phyloP scores from a whole-genome alignment of 23 red algal genomes.

The Agarophyton chilense region DNA sequence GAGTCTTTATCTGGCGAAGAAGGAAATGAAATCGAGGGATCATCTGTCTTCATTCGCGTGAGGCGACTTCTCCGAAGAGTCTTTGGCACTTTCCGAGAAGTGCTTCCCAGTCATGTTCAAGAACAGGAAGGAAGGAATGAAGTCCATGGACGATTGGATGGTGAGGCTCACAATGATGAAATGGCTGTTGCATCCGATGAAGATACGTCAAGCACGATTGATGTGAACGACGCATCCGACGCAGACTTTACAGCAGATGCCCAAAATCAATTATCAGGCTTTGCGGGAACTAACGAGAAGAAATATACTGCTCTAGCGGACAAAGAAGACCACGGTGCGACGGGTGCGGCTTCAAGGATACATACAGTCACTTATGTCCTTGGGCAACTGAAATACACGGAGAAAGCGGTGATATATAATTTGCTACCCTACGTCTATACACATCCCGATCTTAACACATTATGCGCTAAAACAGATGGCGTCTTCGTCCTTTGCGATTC shows the following conservation, averaged over 20 bases:
- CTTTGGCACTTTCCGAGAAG: slow-evolving; percentile 3
- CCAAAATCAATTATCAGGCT: not conserved
- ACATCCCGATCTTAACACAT: slow-evolving; percentile 60
- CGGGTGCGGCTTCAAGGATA: not conserved
- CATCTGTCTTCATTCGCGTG: not conserved
- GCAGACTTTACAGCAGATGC: not conserved
- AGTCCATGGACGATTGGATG: not conserved
- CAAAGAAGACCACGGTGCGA: not conserved
- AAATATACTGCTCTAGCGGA: not conserved
- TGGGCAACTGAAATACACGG: slow-evolving; percentile 7
- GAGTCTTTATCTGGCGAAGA: not conserved
- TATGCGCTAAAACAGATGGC: slow-evolving; percentile 39
- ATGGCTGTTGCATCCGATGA: not conserved
- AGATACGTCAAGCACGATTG: not conserved
- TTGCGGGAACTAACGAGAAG: not conserved
- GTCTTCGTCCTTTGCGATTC: slow-evolving; percentile 61
- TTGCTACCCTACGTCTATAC: slow-evolving; percentile 66
- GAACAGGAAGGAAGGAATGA: slow-evolving; percentile 14
- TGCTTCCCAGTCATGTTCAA: not conserved
- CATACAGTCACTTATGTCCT: not conserved
- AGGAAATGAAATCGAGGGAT: not conserved
- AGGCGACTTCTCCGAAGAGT: slow-evolving; percentile 18
- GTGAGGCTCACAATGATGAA: not conserved
- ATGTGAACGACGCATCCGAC: not conserved
- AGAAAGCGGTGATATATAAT: slow-evolving; percentile 27